These are phyloP conservation scores for Hypomyces perniciosus DNA, from an alignment of 2,329 filamentous ascomycete species.

Conservation along the genomic window DNA sequence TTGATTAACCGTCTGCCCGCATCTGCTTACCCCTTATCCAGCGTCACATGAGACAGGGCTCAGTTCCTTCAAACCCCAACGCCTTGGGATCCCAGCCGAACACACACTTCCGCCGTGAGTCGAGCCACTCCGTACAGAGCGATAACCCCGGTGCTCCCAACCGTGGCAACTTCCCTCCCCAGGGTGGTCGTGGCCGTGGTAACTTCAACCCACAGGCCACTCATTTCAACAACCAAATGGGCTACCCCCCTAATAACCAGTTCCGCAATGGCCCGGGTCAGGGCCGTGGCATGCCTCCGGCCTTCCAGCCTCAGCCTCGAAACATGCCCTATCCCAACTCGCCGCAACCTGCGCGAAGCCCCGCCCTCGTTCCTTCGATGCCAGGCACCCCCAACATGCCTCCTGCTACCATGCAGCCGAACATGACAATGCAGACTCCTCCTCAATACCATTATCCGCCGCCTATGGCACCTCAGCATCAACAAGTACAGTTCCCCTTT, in stretches of 20 bases:
- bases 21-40: conserved; percentile 24
- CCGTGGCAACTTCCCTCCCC: conserved; percentile 47
- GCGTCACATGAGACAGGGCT: conserved; percentile 64
- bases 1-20: neutral
- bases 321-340: conserved; percentile 52
- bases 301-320: conserved; percentile 39
- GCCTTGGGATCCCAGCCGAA: conserved; percentile 59
- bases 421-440: conserved; percentile 59
- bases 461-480: conserved; percentile 54
- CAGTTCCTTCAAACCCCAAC: conserved; percentile 55
- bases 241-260: conserved; percentile 39
- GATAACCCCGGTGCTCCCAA: conserved; percentile 40
- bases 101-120: conserved; percentile 75
- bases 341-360: conserved; percentile 60
- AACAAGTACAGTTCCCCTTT: conserved; percentile 52
- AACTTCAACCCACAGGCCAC: conserved; percentile 38
- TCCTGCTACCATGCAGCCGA: conserved; percentile 45
- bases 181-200: conserved; percentile 45
- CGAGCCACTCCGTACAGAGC: conserved; percentile 69
- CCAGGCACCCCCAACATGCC: conserved; percentile 66
- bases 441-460: conserved; percentile 57
- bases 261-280: conserved; percentile 38
- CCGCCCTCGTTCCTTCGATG: conserved; percentile 59
- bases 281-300: conserved; percentile 47
- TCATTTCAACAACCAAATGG: conserved; percentile 42